Percentiles rank a stretch among this genome's conserved stretches.
Evolutionary conservation across 116 monocot genomes (phyloP).

Genomic region (Papilionanthe hybrid): DNA sequence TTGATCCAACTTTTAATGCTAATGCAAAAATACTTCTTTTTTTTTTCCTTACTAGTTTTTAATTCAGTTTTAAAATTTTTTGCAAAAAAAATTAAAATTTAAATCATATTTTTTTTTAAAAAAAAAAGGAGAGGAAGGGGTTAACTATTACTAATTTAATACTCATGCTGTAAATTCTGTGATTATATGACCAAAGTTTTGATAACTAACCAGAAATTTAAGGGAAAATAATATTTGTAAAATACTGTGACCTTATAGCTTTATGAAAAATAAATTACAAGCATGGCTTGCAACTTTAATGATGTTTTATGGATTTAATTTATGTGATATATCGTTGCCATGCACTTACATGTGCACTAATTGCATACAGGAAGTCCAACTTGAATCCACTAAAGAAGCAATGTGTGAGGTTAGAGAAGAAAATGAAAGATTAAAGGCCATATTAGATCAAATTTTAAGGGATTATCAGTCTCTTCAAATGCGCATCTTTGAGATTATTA

Average conservation of each 20-base stretch:
- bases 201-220: neutral
- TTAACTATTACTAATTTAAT: too few relatives aligned
- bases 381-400: slow-evolving; percentile 53
- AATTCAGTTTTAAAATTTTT: too few relatives aligned
- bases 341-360: too few relatives aligned
- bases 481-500: slow-evolving; percentile 45
- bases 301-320: neutral
- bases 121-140: too few relatives aligned
- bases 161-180: too few relatives aligned
- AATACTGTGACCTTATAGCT: too few relatives aligned
- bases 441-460: slow-evolving; percentile 42
- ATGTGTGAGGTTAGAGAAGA: slow-evolving; percentile 84
- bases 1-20: too few relatives aligned
- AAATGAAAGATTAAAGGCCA: slow-evolving; percentile 64
- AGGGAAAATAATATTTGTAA: neutral
- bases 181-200: neutral
- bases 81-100: too few relatives aligned
- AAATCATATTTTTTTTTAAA: too few relatives aligned
- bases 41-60: too few relatives aligned
- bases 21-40: too few relatives aligned
- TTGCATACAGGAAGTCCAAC: slow-evolving; percentile 19
- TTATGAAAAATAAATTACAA: neutral
- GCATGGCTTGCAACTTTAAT: neutral
- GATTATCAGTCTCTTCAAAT: slow-evolving; percentile 71
- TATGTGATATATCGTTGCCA: neutral